Evolutionary conservation across 345 rosid genomes (phyloP).

Genomic region (sweet orange (Citrus sinensis)): DVS_A1.0 CM039165.1:30186001-30186500

Average conservation of each 20-base stretch:
- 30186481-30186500: neutral
- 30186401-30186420: neutral
- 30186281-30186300: slow-evolving; percentile 97
- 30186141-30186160: slow-evolving; percentile 68
- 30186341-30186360: neutral
- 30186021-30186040: neutral
- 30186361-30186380: slow-evolving; percentile 5
- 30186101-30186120: slow-evolving; percentile 3
- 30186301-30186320: slow-evolving; percentile 23
- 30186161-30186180: slow-evolving; percentile 92
- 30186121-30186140: slow-evolving; percentile 9
- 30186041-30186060: neutral
- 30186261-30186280: slow-evolving; percentile 90
- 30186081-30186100: neutral
- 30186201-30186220: slow-evolving; percentile 99
- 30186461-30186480: neutral
- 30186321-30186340: neutral
- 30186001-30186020: neutral
- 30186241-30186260: slow-evolving; percentile 89
- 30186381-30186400: neutral
- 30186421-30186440: neutral
- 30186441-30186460: neutral
- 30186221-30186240: slow-evolving; percentile 84
- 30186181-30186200: slow-evolving; percentile 91
- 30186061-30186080: neutral